Base-by-base conservation (phyloP, 2,329 filamentous ascomycete genomes). In the Penicillium sp. region DNA sequence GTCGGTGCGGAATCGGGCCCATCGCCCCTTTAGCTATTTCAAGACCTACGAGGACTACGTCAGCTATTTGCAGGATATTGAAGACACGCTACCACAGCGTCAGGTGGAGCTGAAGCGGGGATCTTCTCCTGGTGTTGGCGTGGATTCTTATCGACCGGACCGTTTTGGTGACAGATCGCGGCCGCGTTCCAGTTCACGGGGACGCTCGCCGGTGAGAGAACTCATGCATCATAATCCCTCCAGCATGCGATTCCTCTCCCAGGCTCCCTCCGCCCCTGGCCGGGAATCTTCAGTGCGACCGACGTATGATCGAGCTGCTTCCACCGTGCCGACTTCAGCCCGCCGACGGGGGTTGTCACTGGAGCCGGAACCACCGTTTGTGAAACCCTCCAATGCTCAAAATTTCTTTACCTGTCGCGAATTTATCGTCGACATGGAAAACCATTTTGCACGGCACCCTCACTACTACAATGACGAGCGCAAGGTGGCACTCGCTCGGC, bases 41-140 rank as follows among this genome's bases (percentile, higher is more conserved):
- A 42, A 26, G 12, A 18, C 29, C 2, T 39, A 45, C 34, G 28
- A 28, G 24, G 41, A 38, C n/a, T 48, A 48, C n/a, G 29, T 35
- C n/a, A 8, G 7, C 26, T 43, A 43, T 37, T 26, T 48, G 13
- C 46, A 48, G 46, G 27, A 45, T 18, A 33, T 48, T 8, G 46
- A 48, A 33, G 42, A 48, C 13, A 38, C 46, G 8, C 43, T 48
- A 4, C 46, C 46, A 12, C 40, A 41, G 4, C 46, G 46, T 13
- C 33, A 29, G 9, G 32, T 4, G n/a, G 29, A 42, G n/a, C 4
- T 47, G 18, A 32, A 36, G 28, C 7, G 4, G n/a, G 9, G 3
- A 11, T 32, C 29, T 11, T 32, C 29, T 11, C 11, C 29, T 32
- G 3, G 11, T 5, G 3, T 18, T 18, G 18, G 18, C 18, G 18